Percentiles rank a stretch among this genome's conserved stretches.
phyloP scores from a whole-genome alignment of 345 rosid species.

The Dimocarpus longan region DNA sequence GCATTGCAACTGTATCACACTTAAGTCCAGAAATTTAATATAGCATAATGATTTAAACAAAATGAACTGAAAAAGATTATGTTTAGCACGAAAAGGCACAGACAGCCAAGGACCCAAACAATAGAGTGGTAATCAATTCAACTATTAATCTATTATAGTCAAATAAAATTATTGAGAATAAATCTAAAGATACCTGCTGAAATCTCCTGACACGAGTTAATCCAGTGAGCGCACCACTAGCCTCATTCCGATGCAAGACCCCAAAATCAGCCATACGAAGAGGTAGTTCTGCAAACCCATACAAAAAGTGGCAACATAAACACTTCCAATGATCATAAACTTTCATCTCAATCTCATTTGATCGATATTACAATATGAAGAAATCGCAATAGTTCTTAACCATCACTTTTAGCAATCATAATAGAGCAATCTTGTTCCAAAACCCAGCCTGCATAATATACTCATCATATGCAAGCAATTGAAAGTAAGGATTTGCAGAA shows the following conservation, averaged over 20 bases:
- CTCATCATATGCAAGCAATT: not conserved
- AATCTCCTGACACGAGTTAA: constrained; percentile 95
- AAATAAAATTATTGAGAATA: not conserved
- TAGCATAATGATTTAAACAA: not conserved
- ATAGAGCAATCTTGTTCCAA: not conserved
- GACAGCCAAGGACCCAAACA: not conserved
- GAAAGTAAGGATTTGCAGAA: not conserved
- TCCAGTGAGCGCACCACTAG: constrained; percentile 97
- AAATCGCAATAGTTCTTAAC: not conserved
- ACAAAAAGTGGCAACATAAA: not conserved
- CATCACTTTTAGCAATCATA: not conserved
- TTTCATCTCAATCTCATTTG: not conserved
- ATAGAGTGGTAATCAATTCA: not conserved
- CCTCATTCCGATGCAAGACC: constrained; percentile 93
- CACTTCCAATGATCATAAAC: not conserved
- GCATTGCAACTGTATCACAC: not conserved
- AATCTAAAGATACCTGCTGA: constrained; percentile 71
- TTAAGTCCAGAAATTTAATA: not conserved
- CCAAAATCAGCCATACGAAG: constrained; percentile 96
- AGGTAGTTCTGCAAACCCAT: constrained; percentile 74
- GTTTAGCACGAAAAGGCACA: constrained; percentile 4
- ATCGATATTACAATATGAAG: not conserved
- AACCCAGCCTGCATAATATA: not conserved
- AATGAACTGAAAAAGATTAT: not conserved
- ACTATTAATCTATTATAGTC: not conserved